Evolutionary conservation across 2,329 filamentous ascomycete genomes (phyloP).

Genomic region (Hyphodiscus sp.): DNA sequence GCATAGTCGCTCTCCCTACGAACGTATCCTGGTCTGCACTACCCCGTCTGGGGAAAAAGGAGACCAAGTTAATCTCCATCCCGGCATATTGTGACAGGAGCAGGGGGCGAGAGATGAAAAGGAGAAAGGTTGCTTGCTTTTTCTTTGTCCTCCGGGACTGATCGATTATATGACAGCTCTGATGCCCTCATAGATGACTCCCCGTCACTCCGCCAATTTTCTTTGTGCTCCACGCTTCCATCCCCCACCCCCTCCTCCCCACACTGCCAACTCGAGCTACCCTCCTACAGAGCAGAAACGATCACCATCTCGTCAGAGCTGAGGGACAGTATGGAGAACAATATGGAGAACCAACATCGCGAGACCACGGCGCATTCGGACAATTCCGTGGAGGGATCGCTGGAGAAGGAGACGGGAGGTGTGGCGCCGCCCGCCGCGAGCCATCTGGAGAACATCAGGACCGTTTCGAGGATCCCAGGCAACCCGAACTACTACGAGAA

Average conservation of each 20-base stretch:
- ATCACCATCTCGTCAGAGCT: neutral
- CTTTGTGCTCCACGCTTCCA: neutral
- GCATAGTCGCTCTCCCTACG: too few species aligned
- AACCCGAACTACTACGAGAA: conserved; percentile 18
- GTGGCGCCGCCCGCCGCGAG: neutral
- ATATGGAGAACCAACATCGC: conserved; percentile 3
- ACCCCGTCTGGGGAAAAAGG: too few species aligned
- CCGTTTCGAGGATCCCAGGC: conserved; percentile 19
- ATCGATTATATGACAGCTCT: neutral
- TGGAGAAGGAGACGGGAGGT: conserved; percentile 15
- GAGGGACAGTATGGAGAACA: neutral
- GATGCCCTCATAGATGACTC: neutral
- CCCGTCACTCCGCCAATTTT: neutral
- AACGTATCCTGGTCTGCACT: too few species aligned
- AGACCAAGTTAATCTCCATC: too few species aligned
- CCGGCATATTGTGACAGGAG: neutral
- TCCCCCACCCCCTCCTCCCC: too few species aligned
- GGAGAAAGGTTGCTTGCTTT: too few species aligned
- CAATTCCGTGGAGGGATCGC: conserved; percentile 14
- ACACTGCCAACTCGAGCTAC: neutral
- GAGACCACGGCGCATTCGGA: conserved; percentile 2
- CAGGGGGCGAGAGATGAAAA: too few species aligned
- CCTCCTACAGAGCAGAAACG: neutral
- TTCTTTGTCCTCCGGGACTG: neutral
- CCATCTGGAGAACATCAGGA: conserved; percentile 21